Evolutionary conservation across 1,284 basidiomycete species (phyloP).

Genomic region (Pascua sp.): DNA sequence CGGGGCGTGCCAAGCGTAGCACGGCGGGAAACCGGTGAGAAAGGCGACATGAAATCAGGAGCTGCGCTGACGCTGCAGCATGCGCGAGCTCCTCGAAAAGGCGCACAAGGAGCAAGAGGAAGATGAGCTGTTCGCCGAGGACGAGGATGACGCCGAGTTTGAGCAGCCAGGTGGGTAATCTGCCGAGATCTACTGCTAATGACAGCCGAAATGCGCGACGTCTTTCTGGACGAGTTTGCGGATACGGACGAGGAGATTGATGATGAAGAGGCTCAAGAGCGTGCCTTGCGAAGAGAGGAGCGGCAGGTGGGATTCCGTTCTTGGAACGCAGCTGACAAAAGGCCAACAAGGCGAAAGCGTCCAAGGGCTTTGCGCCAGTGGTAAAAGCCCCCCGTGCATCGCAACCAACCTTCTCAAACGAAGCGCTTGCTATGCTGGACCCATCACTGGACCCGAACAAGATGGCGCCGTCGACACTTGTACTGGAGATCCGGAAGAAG

Average conservation of each 20-base stretch:
- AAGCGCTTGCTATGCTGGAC: slow-evolving; percentile 23
- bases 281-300: slow-evolving; percentile 31
- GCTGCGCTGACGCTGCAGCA: slow-evolving; percentile 24
- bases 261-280: slow-evolving; percentile 39
- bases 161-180: slow-evolving; percentile 34
- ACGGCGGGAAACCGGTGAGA: slow-evolving; percentile 48
- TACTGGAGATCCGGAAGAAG: slow-evolving; percentile 37
- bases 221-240: slow-evolving; percentile 46
- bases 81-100: slow-evolving; percentile 47
- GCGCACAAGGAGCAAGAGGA: slow-evolving; percentile 40
- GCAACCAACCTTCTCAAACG: background rate
- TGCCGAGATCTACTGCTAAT: slow-evolving; percentile 1
- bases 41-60: fast-evolving
- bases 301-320: slow-evolving; percentile 24
- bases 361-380: background rate
- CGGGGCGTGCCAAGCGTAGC: slow-evolving; percentile 37
- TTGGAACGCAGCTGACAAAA: slow-evolving; percentile 5
- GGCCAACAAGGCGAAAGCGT: slow-evolving; percentile 37
- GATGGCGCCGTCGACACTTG: slow-evolving; percentile 45
- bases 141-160: slow-evolving; percentile 45
- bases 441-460: slow-evolving; percentile 30
- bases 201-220: slow-evolving; percentile 36
- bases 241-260: slow-evolving; percentile 46
- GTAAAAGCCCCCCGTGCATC: too few species aligned
- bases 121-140: slow-evolving; percentile 42